Conservation (phyloP, 306 rosid species). For the Cotoneaster glaucophyllus region DNA sequence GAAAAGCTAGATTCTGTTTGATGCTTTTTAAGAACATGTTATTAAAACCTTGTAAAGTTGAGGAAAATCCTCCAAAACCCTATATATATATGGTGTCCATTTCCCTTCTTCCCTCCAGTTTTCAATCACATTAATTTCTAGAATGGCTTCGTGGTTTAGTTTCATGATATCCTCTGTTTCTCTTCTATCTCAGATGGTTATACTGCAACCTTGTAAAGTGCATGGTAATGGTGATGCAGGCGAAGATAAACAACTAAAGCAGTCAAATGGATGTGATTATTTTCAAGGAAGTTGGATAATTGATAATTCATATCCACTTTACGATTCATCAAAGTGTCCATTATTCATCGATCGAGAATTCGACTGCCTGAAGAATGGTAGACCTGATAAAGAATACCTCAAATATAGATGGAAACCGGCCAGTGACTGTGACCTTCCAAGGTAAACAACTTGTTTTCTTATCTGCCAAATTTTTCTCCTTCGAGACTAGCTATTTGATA, state of each 20-base stretch:
- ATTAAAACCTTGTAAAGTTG: background rate
- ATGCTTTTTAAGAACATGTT: background rate
- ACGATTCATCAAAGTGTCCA: slow-evolving; percentile 21
- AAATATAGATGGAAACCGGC: slow-evolving; percentile 41
- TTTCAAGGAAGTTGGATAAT: slow-evolving; percentile 37
- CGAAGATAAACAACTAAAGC: background rate
- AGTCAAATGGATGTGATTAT: slow-evolving; percentile 20
- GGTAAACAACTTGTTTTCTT: slow-evolving; percentile 11
- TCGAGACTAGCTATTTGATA: background rate
- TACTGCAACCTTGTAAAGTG: background rate
- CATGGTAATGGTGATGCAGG: background rate
- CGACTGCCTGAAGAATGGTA: slow-evolving; percentile 36
- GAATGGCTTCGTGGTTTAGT: background rate
- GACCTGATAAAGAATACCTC: slow-evolving; percentile 26
- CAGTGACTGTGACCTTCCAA: slow-evolving; percentile 21
- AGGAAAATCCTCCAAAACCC: background rate
- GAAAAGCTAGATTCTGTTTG: background rate
- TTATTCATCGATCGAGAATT: slow-evolving; percentile 21
- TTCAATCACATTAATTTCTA: background rate
- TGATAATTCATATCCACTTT: slow-evolving; percentile 27
- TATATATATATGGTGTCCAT: background rate
- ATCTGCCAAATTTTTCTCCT: background rate
- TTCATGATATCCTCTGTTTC: background rate
- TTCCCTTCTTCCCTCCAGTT: background rate
- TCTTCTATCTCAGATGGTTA: background rate